These are phyloP conservation scores for Phytophthora syringae DNA, from an alignment of 352 stramenopile species.

Conservation along the genomic window DNA sequence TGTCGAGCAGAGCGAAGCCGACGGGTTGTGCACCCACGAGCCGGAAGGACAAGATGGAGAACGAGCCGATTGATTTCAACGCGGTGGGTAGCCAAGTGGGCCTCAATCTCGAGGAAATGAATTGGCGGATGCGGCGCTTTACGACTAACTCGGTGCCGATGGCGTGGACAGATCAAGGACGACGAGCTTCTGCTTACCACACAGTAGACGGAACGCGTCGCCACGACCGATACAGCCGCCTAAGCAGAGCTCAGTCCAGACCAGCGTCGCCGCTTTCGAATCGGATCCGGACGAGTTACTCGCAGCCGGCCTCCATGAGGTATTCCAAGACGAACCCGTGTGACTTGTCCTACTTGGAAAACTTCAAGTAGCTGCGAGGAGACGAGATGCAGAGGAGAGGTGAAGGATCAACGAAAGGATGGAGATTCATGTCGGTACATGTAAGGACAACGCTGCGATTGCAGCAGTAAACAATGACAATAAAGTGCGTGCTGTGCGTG, in stretches of 20 bases:
- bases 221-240: slow-evolving; percentile 12
- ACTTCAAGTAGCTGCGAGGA: slow-evolving; percentile 46
- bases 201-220: slow-evolving; percentile 21
- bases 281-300: slow-evolving; percentile 10
- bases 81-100: slow-evolving; percentile 36
- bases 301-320: slow-evolving; percentile 19
- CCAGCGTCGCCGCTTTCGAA: slow-evolving; percentile 2
- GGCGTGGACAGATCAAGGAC: slow-evolving; percentile 20
- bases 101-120: slow-evolving; percentile 42
- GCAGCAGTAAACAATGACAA: slow-evolving; percentile 23
- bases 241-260: slow-evolving; percentile 1
- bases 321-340: slow-evolving; percentile 48
- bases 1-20: slow-evolving; percentile 30
- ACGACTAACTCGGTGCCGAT: slow-evolving; percentile 41
- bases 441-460: not conserved
- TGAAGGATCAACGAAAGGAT: slow-evolving; percentile 8
- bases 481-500: not conserved
- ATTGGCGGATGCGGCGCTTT: slow-evolving; percentile 39
- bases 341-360: slow-evolving; percentile 63
- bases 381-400: slow-evolving; percentile 14
- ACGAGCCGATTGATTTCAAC: slow-evolving; percentile 16
- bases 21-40: slow-evolving; percentile 14
- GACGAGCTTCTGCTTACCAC: slow-evolving; percentile 16
- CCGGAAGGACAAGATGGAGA: slow-evolving; percentile 16
- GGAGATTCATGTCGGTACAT: slow-evolving; percentile 5